A percentile compares a stretch with the other conserved stretches of the same genome.
These are phyloP conservation scores for Auricularia heimuer DNA, from an alignment of 768 basidiomycete genomes.

Conservation along the genomic window DNA sequence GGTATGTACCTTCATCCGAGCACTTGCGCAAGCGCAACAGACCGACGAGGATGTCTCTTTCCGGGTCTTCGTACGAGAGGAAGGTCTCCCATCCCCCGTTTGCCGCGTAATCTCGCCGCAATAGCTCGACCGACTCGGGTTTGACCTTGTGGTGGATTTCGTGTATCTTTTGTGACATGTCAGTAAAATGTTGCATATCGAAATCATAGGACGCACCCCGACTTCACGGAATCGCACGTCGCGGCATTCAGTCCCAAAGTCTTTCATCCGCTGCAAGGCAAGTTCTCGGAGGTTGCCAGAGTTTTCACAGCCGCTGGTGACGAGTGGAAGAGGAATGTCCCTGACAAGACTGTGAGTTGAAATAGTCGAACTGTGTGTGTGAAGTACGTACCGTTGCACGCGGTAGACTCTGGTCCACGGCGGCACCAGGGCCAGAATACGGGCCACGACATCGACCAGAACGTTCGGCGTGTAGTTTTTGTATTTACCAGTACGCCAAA, in stretches of 20 bases:
- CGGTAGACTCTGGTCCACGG: slow-evolving; percentile 99
- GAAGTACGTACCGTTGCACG: slow-evolving; percentile 66
- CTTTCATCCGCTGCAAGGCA: slow-evolving; percentile 95
- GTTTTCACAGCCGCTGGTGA: slow-evolving; percentile 95
- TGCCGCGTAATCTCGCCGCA: slow-evolving; percentile 90
- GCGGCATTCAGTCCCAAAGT: slow-evolving; percentile 94
- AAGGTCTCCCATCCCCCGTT: slow-evolving; percentile 99
- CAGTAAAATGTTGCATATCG: neutral
- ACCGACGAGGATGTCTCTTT: slow-evolving; percentile 91
- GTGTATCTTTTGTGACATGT: slow-evolving; percentile 55
- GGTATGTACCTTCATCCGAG: slow-evolving; percentile 93
- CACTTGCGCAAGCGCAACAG: slow-evolving; percentile 87
- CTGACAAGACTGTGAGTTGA: slow-evolving; percentile 28
- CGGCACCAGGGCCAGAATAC: slow-evolving; percentile 91
- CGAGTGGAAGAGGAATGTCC: slow-evolving; percentile 94
- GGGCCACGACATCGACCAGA: slow-evolving; percentile 90
- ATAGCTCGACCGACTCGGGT: slow-evolving; percentile 89
- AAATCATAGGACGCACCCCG: slow-evolving; percentile 48
- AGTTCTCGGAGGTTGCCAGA: slow-evolving; percentile 94
- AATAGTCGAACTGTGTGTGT: neutral
- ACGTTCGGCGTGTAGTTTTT: slow-evolving; percentile 99
- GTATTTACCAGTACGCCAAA: slow-evolving; percentile 95
- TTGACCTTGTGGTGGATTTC: slow-evolving; percentile 98
- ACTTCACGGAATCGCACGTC: slow-evolving; percentile 98
- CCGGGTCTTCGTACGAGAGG: slow-evolving; percentile 96